Conservation (phyloP, 208 protist genomes). For the Trypanosoma caninum region DNA sequence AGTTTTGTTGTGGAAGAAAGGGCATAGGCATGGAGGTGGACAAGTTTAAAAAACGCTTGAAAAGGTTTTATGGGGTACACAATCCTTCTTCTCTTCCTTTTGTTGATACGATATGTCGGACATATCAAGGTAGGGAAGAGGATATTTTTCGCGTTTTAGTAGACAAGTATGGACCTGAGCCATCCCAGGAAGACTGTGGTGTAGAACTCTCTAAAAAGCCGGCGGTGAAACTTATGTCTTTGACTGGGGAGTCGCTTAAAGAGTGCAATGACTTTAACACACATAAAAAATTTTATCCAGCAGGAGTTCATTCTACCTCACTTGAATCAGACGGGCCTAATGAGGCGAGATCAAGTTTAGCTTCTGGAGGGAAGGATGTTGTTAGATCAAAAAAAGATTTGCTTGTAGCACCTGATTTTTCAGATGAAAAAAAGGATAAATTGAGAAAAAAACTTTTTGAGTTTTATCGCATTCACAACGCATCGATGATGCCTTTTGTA, state of each 20-base stretch:
- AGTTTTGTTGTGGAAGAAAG: no score
- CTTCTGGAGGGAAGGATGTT: neutral
- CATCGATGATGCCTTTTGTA: slow-evolving; percentile 16
- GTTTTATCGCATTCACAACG: slow-evolving; percentile 11
- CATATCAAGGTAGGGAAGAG: slow-evolving; percentile 29
- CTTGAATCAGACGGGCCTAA: no score
- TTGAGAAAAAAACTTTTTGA: slow-evolving; percentile 8
- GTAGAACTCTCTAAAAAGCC: neutral
- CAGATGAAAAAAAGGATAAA: neutral
- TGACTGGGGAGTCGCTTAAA: no score
- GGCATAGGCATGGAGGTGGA: slow-evolving; percentile 45
- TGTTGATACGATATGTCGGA: slow-evolving; percentile 20
- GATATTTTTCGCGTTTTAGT: slow-evolving; percentile 27
- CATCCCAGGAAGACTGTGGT: neutral
- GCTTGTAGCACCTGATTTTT: neutral
- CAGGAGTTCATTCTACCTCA: no score
- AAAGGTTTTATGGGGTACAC: slow-evolving; percentile 23
- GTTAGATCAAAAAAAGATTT: neutral
- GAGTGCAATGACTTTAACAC: no score
- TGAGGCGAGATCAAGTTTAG: no score
- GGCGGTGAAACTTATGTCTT: no score
- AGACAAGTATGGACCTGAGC: slow-evolving; percentile 38
- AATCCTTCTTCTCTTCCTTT: slow-evolving; percentile 24
- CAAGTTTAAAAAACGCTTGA: slow-evolving; percentile 14
- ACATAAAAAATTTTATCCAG: no score